Conservation (phyloP, 2,329 filamentous ascomycete species). For the Fusarium armeniacum region DNA sequence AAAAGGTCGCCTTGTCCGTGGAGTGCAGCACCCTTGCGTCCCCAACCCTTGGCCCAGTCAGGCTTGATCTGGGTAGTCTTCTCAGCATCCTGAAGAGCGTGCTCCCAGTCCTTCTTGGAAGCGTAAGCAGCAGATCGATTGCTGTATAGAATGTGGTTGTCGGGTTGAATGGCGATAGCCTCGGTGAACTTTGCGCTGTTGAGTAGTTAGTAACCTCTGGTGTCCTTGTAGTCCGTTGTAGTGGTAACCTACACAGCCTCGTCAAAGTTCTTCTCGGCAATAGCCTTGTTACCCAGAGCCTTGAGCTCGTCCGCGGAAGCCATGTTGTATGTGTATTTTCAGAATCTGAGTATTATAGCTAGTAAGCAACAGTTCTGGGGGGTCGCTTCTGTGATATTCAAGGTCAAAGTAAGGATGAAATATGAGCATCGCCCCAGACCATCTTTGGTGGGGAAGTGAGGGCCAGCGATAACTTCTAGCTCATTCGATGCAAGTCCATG, state of each 20-base stretch:
- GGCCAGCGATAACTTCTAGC: constrained; percentile 58
- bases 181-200: constrained; percentile 91
- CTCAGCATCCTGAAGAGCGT: constrained; percentile 88
- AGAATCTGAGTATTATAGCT: constrained; percentile 26
- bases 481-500: constrained; percentile 58
- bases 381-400: constrained; percentile 32
- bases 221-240: constrained; percentile 3
- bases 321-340: constrained; percentile 56
- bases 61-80: constrained; percentile 96
- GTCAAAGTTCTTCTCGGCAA: constrained; percentile 95
- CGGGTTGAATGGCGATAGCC: constrained; percentile 88
- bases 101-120: constrained; percentile 88
- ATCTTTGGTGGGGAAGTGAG: constrained; percentile 52
- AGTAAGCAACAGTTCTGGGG: constrained; percentile 20
- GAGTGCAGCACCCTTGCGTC: constrained; percentile 89
- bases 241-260: constrained; percentile 84
- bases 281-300: constrained; percentile 98
- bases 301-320: constrained; percentile 84
- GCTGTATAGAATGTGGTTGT: constrained; percentile 97
- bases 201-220: constrained; percentile 34
- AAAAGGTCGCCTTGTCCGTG: constrained; percentile 90
- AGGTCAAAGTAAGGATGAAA: constrained; percentile 43
- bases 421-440: constrained; percentile 43
- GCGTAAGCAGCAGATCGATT: constrained; percentile 92
- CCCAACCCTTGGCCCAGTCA: constrained; percentile 98